These are phyloP conservation scores for Wickerhamiella bombiphila DNA, from an alignment of 805 yeast species.

Conservation along the genomic window DNA sequence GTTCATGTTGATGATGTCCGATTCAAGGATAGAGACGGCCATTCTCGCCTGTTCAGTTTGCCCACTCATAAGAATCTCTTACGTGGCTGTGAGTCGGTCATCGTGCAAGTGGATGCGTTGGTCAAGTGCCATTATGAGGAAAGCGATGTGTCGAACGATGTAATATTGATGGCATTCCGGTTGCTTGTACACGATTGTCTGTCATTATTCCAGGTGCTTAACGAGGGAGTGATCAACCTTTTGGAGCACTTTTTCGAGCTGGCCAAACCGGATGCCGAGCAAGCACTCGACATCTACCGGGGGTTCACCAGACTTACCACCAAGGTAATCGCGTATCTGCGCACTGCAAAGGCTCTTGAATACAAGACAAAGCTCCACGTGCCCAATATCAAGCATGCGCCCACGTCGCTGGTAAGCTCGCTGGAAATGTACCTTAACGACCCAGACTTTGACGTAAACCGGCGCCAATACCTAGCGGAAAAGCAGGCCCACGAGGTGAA, in stretches of 20 bases:
- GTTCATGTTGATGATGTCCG: slow-evolving; percentile 66
- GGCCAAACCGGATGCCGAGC: slow-evolving; percentile 70
- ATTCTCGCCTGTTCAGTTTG: slow-evolving; percentile 49
- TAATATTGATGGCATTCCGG: slow-evolving; percentile 70
- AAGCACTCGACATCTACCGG: slow-evolving; percentile 73
- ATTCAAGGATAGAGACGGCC: slow-evolving; percentile 32
- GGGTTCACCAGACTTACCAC: slow-evolving; percentile 74
- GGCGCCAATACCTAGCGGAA: slow-evolving; percentile 63
- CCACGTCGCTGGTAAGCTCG: slow-evolving; percentile 76
- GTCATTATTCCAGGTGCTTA: slow-evolving; percentile 72
- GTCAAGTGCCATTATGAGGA: slow-evolving; percentile 63
- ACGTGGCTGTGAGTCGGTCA: slow-evolving; percentile 74
- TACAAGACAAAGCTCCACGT: slow-evolving; percentile 77
- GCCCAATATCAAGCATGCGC: slow-evolving; percentile 94
- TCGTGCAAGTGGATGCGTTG: slow-evolving; percentile 62
- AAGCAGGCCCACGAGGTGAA: slow-evolving; percentile 29
- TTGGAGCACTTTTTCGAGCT: slow-evolving; percentile 92
- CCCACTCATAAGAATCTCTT: slow-evolving; percentile 65
- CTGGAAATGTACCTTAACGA: slow-evolving; percentile 82
- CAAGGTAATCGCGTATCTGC: slow-evolving; percentile 72
- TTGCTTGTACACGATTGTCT: slow-evolving; percentile 81
- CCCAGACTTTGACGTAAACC: slow-evolving; percentile 65
- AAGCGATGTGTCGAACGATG: slow-evolving; percentile 70
- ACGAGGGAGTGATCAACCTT: slow-evolving; percentile 90
- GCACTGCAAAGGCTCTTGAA: slow-evolving; percentile 80